Percentiles rank a stretch among this genome's conserved stretches.
These are phyloP conservation scores for Lentinula aciculospora DNA, from an alignment of 768 basidiomycete species.

Conservation along the genomic window DNA sequence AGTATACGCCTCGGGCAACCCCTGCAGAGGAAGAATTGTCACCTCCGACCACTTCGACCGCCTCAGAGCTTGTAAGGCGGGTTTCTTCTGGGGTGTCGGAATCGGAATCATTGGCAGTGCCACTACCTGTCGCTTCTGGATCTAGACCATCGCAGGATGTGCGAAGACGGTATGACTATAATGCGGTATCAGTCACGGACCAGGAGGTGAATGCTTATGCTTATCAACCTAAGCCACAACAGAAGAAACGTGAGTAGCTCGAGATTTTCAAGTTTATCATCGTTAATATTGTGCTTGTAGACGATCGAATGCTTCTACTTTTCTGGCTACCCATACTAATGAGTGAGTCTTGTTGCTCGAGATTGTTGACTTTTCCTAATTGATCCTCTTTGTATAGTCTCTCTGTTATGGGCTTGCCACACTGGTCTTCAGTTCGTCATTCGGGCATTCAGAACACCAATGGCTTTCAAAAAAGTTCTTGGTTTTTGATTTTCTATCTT, in stretches of 20 bases:
- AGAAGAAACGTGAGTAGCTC: constrained; percentile 62
- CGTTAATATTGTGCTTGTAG: constrained; percentile 28
- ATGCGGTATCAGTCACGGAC: constrained; percentile 46
- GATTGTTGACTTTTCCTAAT: neutral
- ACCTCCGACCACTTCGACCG: neutral
- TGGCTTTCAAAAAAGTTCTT: constrained; percentile 40
- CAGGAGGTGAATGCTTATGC: constrained; percentile 66
- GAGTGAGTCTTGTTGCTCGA: constrained; percentile 39
- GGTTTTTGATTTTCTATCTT: constrained; percentile 20
- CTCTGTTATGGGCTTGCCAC: constrained; percentile 57
- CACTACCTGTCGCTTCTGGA: constrained; percentile 17
- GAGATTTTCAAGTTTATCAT: neutral
- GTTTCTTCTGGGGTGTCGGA: constrained; percentile 8
- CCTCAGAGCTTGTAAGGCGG: neutral
- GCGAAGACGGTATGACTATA: constrained; percentile 37
- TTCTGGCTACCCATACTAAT: constrained; percentile 87
- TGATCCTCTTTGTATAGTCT: constrained; percentile 34
- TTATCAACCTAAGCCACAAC: constrained; percentile 53
- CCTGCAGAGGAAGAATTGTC: constrained; percentile 8
- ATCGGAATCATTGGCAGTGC: constrained; percentile 11
- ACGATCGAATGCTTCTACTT: constrained; percentile 77
- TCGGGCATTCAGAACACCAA: constrained; percentile 40
- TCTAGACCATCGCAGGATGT: constrained; percentile 24
- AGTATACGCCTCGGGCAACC: constrained; percentile 62
- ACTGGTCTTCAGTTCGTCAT: constrained; percentile 47